These are phyloP conservation scores for Sclerotinia spermophila DNA, from an alignment of 2,329 filamentous ascomycete species.

Conservation along the genomic window DNA sequence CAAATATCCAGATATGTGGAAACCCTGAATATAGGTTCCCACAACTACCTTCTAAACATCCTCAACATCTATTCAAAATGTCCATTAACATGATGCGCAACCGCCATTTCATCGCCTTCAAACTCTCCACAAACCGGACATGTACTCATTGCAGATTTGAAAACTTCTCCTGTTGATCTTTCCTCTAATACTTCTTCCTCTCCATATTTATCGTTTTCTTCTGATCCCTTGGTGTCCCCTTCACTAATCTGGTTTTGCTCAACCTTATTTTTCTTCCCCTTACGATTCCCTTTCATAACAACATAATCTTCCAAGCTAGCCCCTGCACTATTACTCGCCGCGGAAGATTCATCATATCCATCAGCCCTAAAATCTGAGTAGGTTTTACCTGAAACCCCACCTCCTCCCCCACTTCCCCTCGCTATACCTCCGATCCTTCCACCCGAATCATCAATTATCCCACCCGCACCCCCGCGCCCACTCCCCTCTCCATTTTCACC, in stretches of 20 bases:
- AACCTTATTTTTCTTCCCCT: slow-evolving; percentile 20
- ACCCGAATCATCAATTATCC: neutral
- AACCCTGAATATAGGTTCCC: neutral
- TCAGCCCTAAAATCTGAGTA: slow-evolving; percentile 27
- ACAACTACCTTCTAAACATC: neutral
- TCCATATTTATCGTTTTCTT: slow-evolving; percentile 15
- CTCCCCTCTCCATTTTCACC: neutral
- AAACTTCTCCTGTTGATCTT: neutral
- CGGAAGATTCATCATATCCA: slow-evolving; percentile 21
- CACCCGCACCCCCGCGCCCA: neutral
- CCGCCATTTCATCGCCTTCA: slow-evolving; percentile 33
- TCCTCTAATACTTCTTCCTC: slow-evolving; percentile 19
- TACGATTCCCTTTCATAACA: slow-evolving; percentile 10
- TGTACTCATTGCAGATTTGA: neutral
- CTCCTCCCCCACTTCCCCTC: slow-evolving; percentile 22
- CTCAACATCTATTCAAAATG: slow-evolving; percentile 29
- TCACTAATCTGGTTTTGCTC: neutral
- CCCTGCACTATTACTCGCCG: neutral
- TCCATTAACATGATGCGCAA: slow-evolving; percentile 33
- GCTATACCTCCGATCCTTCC: slow-evolving; percentile 9
- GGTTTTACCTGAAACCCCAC: neutral
- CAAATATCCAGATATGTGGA: neutral
- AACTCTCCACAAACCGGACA: slow-evolving; percentile 36
- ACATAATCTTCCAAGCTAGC: slow-evolving; percentile 12
- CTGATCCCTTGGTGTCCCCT: neutral